A percentile compares a stretch with the other conserved stretches of the same genome.
Conservation (phyloP, 2,329 filamentous ascomycete genomes). For the Tolypocladium endophyticum region DNA sequence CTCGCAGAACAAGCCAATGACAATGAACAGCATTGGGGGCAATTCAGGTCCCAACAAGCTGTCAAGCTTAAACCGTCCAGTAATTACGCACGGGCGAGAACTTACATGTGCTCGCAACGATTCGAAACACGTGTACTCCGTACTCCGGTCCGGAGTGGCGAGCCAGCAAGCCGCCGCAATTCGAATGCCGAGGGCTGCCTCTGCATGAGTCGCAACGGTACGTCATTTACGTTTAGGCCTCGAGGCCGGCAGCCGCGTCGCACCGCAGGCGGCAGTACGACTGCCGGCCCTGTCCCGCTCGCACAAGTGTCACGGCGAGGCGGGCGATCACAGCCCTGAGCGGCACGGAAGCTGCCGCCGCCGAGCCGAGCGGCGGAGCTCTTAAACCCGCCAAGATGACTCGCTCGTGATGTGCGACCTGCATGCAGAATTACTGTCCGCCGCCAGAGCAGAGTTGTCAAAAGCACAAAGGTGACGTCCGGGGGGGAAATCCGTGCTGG, state of each 20-base stretch:
- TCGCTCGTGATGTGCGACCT: background rate
- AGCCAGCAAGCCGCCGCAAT: background rate
- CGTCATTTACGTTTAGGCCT: background rate
- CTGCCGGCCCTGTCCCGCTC: background rate
- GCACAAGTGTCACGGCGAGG: background rate
- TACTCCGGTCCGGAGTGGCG: background rate
- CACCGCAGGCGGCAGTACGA: background rate
- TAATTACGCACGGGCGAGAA: too few relatives aligned
- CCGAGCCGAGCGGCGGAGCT: background rate
- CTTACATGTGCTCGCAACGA: too few relatives aligned
- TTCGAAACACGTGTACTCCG: background rate
- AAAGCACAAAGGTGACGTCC: background rate
- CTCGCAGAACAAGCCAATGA: too few relatives aligned
- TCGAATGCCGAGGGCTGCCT: background rate
- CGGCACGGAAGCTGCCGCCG: background rate
- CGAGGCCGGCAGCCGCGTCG: background rate
- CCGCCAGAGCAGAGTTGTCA: background rate
- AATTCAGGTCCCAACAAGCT: too few relatives aligned
- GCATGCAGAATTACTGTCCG: background rate
- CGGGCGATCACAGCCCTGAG: background rate
- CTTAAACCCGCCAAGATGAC: background rate
- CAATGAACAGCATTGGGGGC: too few relatives aligned
- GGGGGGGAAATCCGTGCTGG: background rate
- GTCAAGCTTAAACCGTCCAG: too few relatives aligned
- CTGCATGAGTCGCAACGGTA: background rate